A percentile compares a stretch with the other conserved stretches of the same genome.
Conservation (phyloP, 2,329 filamentous ascomycete species). For the Arthrinium phaeospermum region DNA sequence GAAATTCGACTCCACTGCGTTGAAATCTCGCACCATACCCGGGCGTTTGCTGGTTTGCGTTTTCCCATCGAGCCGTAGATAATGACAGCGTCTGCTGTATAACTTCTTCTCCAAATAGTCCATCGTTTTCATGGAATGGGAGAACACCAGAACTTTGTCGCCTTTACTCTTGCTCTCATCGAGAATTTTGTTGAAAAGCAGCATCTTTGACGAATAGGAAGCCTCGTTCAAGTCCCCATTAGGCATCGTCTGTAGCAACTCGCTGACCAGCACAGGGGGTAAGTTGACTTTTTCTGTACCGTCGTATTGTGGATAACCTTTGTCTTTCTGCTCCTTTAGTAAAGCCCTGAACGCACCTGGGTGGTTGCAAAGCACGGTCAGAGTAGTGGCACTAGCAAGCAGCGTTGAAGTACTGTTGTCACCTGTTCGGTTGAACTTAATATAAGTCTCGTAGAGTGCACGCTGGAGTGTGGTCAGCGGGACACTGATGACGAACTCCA, state of each 20-base stretch:
- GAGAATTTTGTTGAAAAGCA: constrained; percentile 72
- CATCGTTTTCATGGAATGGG: constrained; percentile 72
- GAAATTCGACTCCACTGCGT: constrained; percentile 44
- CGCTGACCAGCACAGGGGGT: constrained; percentile 36
- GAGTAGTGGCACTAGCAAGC: constrained; percentile 45
- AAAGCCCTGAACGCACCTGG: constrained; percentile 53
- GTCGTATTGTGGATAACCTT: background rate
- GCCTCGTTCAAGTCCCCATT: constrained; percentile 49
- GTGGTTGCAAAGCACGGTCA: constrained; percentile 59
- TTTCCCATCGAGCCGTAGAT: constrained; percentile 70
- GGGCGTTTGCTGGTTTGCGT: constrained; percentile 65
- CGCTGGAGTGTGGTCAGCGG: constrained; percentile 71
- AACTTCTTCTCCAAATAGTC: constrained; percentile 70
- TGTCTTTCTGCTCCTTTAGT: constrained; percentile 33
- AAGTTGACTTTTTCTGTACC: constrained; percentile 30
- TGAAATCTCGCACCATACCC: constrained; percentile 70
- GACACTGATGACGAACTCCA: constrained; percentile 81
- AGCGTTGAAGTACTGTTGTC: constrained; percentile 27
- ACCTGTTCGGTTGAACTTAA: constrained; percentile 33
- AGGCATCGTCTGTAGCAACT: constrained; percentile 42
- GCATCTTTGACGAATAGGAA: constrained; percentile 69
- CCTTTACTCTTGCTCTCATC: constrained; percentile 62
- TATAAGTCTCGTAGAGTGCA: constrained; percentile 61
- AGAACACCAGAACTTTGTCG: constrained; percentile 85
- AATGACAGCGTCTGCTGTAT: constrained; percentile 51